Evolutionary conservation across 495 filamentous ascomycete genomes (phyloP).

Genomic region (Penicillium diatomitis): DNA sequence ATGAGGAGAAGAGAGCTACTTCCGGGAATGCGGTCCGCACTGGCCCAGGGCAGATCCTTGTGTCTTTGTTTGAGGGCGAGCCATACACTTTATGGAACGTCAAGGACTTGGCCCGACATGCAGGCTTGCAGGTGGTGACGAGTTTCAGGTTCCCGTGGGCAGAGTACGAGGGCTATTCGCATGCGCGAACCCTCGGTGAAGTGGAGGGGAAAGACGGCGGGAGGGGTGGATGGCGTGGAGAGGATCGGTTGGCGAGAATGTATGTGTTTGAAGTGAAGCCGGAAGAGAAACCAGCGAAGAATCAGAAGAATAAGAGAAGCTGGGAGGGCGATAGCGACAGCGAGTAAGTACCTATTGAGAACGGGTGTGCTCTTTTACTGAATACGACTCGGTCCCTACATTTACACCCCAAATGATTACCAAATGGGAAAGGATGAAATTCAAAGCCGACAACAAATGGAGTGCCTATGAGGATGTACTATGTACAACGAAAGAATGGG

Average conservation of each 20-base stretch:
- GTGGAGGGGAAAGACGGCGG: constrained; percentile 51
- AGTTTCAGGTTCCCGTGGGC: constrained; percentile 69
- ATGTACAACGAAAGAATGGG: no score
- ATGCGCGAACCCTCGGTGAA: constrained; percentile 79
- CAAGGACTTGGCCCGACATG: constrained; percentile 70
- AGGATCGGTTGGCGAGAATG: constrained; percentile 63
- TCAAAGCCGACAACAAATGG: no score
- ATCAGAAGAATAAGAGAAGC: constrained; percentile 32
- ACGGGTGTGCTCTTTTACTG: no score
- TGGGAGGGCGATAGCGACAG: constrained; percentile 38
- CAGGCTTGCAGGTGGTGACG: constrained; percentile 61
- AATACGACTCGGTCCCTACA: no score
- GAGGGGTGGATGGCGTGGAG: constrained; percentile 63
- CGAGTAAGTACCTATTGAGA: constrained; percentile 8
- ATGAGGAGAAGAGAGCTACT: constrained; percentile 8
- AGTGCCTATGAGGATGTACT: no score
- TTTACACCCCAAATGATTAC: no score
- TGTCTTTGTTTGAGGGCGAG: constrained; percentile 85
- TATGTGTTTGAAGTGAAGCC: constrained; percentile 67
- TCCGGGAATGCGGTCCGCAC: constrained; percentile 16
- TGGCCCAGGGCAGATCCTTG: constrained; percentile 57
- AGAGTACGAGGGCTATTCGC: constrained; percentile 76
- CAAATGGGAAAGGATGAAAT: no score
- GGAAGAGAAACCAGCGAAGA: constrained; percentile 27
- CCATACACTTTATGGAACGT: constrained; percentile 96